These are phyloP conservation scores for Elymus sibiricus DNA, from an alignment of 176 grass and related monocot species.

Conservation along the genomic window DNA sequence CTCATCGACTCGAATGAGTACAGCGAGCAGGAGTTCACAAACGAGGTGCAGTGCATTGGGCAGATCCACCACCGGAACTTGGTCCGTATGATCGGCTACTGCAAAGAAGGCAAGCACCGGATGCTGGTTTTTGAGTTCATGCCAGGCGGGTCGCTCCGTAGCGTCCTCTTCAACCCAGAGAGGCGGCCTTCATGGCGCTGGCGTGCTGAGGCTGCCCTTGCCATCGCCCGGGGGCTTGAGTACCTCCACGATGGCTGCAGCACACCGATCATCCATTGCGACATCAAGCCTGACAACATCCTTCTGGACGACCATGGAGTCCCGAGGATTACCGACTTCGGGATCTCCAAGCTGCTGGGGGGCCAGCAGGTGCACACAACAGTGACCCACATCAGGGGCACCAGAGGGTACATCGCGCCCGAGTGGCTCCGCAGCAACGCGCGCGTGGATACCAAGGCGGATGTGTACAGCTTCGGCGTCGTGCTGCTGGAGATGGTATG, in stretches of 20 bases:
- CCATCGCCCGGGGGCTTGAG: conserved; percentile 1
- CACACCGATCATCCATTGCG: conserved; percentile 13
- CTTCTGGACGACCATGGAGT: neutral
- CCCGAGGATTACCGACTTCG: conserved; percentile 11
- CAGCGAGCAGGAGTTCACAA: conserved; percentile 2
- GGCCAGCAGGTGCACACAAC: neutral
- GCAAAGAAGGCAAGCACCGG: conserved; percentile 25
- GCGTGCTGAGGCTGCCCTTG: neutral
- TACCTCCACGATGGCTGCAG: conserved; percentile 28
- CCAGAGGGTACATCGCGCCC: neutral
- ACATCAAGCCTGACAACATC: conserved; percentile 33
- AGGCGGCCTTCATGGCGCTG: conserved; percentile 1
- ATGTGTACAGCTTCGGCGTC: conserved; percentile 74
- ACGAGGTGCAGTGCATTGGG: conserved; percentile 23
- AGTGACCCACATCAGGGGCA: neutral
- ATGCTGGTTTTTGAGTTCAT: conserved; percentile 44
- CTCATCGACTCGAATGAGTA: neutral
- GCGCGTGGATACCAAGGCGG: neutral
- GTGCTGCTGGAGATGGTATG: conserved; percentile 59
- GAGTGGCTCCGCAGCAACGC: neutral
- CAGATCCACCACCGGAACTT: conserved; percentile 36
- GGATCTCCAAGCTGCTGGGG: conserved; percentile 4
- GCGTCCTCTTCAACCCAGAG: neutral
- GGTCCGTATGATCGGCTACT: conserved; percentile 29
- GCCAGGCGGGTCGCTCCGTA: neutral